Base-by-base conservation (phyloP, 1,284 basidiomycete species). In the Cryptococcus sp. region DNA sequence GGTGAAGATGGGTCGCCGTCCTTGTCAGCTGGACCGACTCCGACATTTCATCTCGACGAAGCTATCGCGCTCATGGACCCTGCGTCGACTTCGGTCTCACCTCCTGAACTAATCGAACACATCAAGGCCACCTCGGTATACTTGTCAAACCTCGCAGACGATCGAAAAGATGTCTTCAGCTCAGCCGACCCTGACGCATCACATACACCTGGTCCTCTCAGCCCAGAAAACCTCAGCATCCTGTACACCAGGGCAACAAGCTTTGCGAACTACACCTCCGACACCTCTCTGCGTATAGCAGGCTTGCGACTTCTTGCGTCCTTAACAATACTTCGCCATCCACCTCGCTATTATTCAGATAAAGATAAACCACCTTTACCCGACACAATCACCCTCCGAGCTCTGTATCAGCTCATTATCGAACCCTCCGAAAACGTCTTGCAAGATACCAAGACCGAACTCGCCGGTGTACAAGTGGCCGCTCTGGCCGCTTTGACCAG, bases 291-390 rank as follows among this genome's bases (percentile, higher is more conserved):
- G 15, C 65, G 75, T 7, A 77, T 67, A 4, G 65, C 73, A 3
- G 68, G 74, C 3, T 66, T 75, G 13, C 65, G 75, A 10, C 64
- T 77, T 1, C 65, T 77, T 2, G 71, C 73, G 0, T 71, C 70
- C 5, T 59, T 77, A 5, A 59, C 75, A 2, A 61, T 64, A 5
- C 61, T 63, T 8, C 67, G 62, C 7, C 69, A 71, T 0, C 75
- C 75, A 2, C 59, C 61, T 10, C 57, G 60, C 8, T 64, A 61
- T 11, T 54, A 65, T 7, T 59, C 62, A 3, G 64, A 68, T 3
- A 42, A 54, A 7, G 40, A 56, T n/a, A 56, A 54, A 13, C 52
- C 57, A 2, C 38, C 57, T 3, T 41, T 71, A 17, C 69, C 71
- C 17, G 62, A 66, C 5, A 40, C 44, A 16, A 63, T 75, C 50